These are phyloP conservation scores for Tarenaya hassleriana DNA, from an alignment of 345 rosid species.

Conservation along the genomic window DNA sequence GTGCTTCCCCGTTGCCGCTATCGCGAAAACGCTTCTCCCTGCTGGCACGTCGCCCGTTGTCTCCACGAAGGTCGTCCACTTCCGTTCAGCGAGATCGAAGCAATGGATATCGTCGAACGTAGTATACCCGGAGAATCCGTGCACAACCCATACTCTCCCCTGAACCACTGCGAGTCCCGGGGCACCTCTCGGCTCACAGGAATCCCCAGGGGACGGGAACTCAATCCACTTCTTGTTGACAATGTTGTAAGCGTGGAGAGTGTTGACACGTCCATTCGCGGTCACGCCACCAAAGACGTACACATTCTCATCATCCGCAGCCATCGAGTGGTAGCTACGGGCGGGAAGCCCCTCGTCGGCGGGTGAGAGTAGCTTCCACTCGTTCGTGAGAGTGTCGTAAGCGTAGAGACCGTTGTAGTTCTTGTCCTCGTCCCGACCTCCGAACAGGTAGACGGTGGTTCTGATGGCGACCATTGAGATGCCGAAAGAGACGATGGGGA, in stretches of 20 bases:
- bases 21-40: conserved; percentile 27
- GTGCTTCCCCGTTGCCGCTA: conserved; percentile 16
- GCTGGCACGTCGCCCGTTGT: conserved; percentile 22
- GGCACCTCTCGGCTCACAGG: conserved; percentile 30
- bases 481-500: conserved; percentile 31
- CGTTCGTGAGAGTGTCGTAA: conserved; percentile 19
- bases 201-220: conserved; percentile 29
- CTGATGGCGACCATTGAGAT: conserved; percentile 27
- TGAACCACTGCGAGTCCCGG: conserved; percentile 26
- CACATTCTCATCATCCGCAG: conserved; percentile 21
- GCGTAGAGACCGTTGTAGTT: conserved; percentile 22
- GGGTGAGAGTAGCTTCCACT: conserved; percentile 20
- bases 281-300: conserved; percentile 31
- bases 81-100: conserved; percentile 1
- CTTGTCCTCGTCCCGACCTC: conserved; percentile 27
- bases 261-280: conserved; percentile 24
- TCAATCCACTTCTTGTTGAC: conserved; percentile 28
- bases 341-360: conserved; percentile 23
- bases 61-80: conserved; percentile 26
- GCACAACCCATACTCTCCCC: conserved; percentile 28
- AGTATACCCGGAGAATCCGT: conserved; percentile 25
- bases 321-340: conserved; percentile 29
- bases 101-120: conserved; percentile 28
- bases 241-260: conserved; percentile 22
- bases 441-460: conserved; percentile 24